A percentile compares a stretch with the other conserved stretches of the same genome.
Evolutionary conservation across 805 yeast genomes (phyloP).

Genomic region (Blastobotrys robertii): DNA sequence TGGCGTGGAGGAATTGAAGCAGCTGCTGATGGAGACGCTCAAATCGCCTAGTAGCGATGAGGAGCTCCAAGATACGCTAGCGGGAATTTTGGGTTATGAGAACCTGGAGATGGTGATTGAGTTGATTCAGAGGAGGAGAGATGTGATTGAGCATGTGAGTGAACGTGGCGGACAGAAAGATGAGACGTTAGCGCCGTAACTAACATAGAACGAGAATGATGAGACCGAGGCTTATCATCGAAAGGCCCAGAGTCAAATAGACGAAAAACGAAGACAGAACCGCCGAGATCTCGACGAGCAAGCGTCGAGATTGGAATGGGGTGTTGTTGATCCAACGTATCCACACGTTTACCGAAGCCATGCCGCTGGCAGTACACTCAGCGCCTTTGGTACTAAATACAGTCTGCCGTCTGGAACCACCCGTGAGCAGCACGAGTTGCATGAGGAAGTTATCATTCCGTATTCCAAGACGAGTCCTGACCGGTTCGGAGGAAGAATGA

Average conservation of each 20-base stretch:
- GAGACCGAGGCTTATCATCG: constrained; percentile 2
- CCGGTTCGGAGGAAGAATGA: constrained; percentile 33
- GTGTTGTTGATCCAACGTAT: constrained; percentile 40
- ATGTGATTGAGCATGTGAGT: constrained; percentile 18
- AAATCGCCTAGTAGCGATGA: constrained; percentile 35
- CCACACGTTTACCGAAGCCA: constrained; percentile 80
- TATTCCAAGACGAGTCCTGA: constrained; percentile 40
- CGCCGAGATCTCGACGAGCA: constrained; percentile 14
- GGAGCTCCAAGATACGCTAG: constrained; percentile 57
- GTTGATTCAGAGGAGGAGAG: constrained; percentile 35
- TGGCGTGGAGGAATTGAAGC: constrained; percentile 1
- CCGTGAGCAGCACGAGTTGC: constrained; percentile 31
- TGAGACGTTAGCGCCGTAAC: too few species aligned
- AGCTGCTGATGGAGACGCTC: constrained; percentile 7
- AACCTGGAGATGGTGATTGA: constrained; percentile 70
- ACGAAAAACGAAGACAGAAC: constrained; percentile 16
- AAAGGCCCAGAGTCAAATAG: constrained; percentile 14
- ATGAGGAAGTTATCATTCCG: constrained; percentile 83
- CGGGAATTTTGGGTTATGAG: constrained; percentile 79
- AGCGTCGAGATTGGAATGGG: constrained; percentile 18
- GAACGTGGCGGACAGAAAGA: constrained; percentile 4
- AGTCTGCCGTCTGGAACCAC: constrained; percentile 76
- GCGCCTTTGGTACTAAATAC: constrained; percentile 72
- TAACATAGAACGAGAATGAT: constrained; percentile 1
- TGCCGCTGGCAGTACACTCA: constrained; percentile 58